These are phyloP conservation scores for Linum tenue DNA, from an alignment of 345 rosid genomes.

Conservation along the genomic window DNA sequence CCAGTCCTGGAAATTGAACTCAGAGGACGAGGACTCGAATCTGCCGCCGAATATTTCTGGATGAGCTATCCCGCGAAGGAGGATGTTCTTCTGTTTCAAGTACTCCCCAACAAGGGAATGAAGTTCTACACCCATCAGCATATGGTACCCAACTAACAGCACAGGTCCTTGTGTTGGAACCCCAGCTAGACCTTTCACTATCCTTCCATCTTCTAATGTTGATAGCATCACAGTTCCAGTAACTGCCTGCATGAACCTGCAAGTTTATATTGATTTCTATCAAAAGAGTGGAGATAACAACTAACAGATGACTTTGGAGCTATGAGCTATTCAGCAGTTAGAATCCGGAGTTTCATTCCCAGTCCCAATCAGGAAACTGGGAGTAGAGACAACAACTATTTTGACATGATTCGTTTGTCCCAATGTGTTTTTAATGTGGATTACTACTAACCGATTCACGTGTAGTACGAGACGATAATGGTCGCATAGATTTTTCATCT, in stretches of 20 bases:
- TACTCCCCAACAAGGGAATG: conserved; percentile 23
- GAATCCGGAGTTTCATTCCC: no score
- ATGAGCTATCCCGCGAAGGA: conserved; percentile 46
- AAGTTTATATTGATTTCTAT: not conserved
- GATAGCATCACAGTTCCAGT: conserved; percentile 34
- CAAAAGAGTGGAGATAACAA: not conserved
- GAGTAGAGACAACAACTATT: not conserved
- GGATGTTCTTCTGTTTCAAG: conserved; percentile 32
- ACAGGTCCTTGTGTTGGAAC: conserved; percentile 53
- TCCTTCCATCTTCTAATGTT: conserved; percentile 41
- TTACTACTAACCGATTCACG: no score
- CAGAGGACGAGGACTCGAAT: conserved; percentile 18
- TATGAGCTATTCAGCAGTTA: not conserved
- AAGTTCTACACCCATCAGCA: conserved; percentile 43
- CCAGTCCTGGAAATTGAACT: conserved; percentile 24
- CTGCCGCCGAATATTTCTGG: conserved; percentile 25
- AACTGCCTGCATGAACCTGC: conserved; percentile 11
- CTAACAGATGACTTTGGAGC: no score
- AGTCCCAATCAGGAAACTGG: not conserved
- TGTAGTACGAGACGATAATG: no score
- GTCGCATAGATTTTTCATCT: no score
- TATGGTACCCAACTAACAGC: conserved; percentile 46
- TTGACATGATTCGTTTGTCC: no score
- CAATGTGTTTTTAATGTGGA: no score
- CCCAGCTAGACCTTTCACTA: conserved; percentile 47